Percentiles rank a stretch among this genome's conserved stretches.
phyloP scores from a whole-genome alignment of 192 early-diverging fungal genomes.

The Entomortierella beljakovae region DNA sequence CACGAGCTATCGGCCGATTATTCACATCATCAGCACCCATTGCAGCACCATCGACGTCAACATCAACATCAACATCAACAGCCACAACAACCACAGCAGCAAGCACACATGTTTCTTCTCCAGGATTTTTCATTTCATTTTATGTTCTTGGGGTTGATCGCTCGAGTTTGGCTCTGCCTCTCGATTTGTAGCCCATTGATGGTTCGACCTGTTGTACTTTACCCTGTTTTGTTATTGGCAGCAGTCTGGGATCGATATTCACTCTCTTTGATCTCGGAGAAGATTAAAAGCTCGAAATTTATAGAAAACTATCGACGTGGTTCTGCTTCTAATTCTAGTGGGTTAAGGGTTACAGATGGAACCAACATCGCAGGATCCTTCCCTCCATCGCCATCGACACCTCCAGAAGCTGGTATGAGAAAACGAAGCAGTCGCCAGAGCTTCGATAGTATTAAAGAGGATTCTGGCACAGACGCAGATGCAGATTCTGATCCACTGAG shows the following conservation, averaged over 20 bases:
- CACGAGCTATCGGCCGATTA: background rate
- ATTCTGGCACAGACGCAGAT: background rate
- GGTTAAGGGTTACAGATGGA: background rate
- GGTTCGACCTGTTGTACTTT: constrained; percentile 38
- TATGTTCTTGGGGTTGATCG: constrained; percentile 17
- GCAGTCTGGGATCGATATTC: constrained; percentile 41
- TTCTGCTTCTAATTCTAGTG: background rate
- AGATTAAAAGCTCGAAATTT: background rate
- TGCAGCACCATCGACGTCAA: background rate
- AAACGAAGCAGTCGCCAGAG: background rate
- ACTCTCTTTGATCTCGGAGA: constrained; percentile 16
- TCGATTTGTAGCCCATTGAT: constrained; percentile 32
- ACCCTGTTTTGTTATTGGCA: constrained; percentile 29
- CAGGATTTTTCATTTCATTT: constrained; percentile 30
- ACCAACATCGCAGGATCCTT: background rate
- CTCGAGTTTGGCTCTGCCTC: constrained; percentile 28
- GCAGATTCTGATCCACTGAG: background rate
- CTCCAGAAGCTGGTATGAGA: background rate
- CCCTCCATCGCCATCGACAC: background rate
- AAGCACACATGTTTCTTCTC: background rate
- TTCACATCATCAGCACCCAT: background rate
- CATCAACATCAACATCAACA: constrained; percentile 7
- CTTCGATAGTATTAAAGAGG: background rate
- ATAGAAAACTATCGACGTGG: background rate
- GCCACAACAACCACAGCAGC: background rate